A percentile compares a stretch with the other conserved stretches of the same genome.
phyloP scores from a whole-genome alignment of 352 stramenopile genomes.

The Globisporangium alternatum region DNA sequence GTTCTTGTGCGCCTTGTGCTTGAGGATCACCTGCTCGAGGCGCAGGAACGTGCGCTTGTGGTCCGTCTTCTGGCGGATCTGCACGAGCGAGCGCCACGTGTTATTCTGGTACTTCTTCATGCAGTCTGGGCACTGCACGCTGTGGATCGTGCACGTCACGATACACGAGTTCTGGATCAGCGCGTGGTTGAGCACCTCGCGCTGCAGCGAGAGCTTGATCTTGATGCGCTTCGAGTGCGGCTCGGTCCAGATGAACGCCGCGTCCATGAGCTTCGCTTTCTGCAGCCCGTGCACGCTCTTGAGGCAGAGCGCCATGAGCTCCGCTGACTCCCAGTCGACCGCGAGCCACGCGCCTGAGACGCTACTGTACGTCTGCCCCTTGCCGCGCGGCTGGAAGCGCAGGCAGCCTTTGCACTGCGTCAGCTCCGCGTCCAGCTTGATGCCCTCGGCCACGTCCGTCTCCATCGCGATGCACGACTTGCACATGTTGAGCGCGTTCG shows the following conservation, averaged over 20 bases:
- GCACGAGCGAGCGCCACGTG: conserved; percentile 63
- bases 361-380: conserved; percentile 34
- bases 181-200: conserved; percentile 70
- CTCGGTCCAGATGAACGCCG: conserved; percentile 81
- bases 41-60: conserved; percentile 76
- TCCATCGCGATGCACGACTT: conserved; percentile 56
- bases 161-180: conserved; percentile 65
- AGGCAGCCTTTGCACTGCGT: conserved; percentile 67
- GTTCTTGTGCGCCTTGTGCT: conserved; percentile 64
- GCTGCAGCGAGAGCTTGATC: conserved; percentile 61
- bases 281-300: conserved; percentile 62
- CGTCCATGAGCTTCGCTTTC: conserved; percentile 77
- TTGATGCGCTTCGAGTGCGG: conserved; percentile 80
- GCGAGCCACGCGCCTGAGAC: conserved; percentile 45
- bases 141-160: conserved; percentile 63
- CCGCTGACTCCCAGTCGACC: conserved; percentile 71
- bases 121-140: conserved; percentile 70
- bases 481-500: conserved; percentile 83
- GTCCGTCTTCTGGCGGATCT: conserved; percentile 71
- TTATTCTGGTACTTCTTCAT: conserved; percentile 69
- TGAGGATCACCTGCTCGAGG: conserved; percentile 74
- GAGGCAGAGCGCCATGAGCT: conserved; percentile 76
- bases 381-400: conserved; percentile 58
- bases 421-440: conserved; percentile 44
- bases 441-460: conserved; percentile 72